These are phyloP conservation scores for Austroboletus novae-zelandiae DNA, from an alignment of 1,284 basidiomycete genomes.

Conservation along the genomic window DNA sequence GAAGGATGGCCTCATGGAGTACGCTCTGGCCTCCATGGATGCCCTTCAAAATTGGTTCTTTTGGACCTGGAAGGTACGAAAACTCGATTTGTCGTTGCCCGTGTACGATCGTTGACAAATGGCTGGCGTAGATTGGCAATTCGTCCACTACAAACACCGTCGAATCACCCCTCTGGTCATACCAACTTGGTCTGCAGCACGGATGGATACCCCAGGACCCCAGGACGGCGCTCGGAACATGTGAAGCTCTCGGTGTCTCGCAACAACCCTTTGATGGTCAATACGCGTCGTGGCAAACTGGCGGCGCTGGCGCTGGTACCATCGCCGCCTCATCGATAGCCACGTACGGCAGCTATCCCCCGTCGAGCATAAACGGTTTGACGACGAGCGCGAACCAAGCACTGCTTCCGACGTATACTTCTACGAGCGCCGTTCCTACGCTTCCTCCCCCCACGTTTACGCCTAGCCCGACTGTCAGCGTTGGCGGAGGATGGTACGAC, in stretches of 20 bases:
- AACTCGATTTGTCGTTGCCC: neutral
- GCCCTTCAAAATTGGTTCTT: slow-evolving; percentile 42
- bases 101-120: neutral
- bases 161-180: slow-evolving; percentile 77
- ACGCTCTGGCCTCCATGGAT: slow-evolving; percentile 52
- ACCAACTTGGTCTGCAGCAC: slow-evolving; percentile 72
- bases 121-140: slow-evolving; percentile 61
- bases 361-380: slow-evolving; percentile 38
- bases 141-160: slow-evolving; percentile 55
- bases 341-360: slow-evolving; percentile 56
- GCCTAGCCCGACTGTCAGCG: slow-evolving; percentile 45
- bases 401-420: slow-evolving; percentile 64
- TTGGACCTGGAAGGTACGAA: slow-evolving; percentile 42
- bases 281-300: slow-evolving; percentile 73
- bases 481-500: slow-evolving; percentile 76
- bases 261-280: slow-evolving; percentile 51
- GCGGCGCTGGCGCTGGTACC: slow-evolving; percentile 68
- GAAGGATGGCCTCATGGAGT: slow-evolving; percentile 52
- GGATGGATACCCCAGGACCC: slow-evolving; percentile 87
- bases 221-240: slow-evolving; percentile 63
- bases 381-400: slow-evolving; percentile 19
- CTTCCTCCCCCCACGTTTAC: slow-evolving; percentile 63
- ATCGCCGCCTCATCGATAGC: slow-evolving; percentile 49
- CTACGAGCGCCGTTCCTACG: slow-evolving; percentile 57
- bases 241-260: slow-evolving; percentile 51